Base-by-base conservation (phyloP, 768 basidiomycete species). In the Clathrus columnatus region DNA sequence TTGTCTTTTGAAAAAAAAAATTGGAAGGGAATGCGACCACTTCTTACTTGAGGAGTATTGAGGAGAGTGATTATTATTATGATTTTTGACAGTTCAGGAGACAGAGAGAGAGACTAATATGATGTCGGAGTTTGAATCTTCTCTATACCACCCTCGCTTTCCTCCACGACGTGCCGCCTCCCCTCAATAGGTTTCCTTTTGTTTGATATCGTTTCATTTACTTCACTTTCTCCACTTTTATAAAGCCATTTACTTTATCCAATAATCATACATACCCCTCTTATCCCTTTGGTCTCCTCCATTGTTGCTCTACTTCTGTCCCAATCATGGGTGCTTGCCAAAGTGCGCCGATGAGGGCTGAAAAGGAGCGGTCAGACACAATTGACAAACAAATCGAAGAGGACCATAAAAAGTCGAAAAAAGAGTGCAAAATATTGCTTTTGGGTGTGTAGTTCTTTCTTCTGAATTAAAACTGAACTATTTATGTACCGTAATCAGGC, bases 391-490 rank as follows among this genome's bases (percentile, higher is more conserved):
- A 82, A 69, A 80, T 93, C 51, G 90, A 93, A 65, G 91, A 93
- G 70, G 93, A 94, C 67, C 78, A 77, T 16, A 83, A 80, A 67
- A 83, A 78, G 68, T 86, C 85, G 60, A 84, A 85, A 67, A 82
- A 84, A 63, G 92, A 94, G 67, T 93, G 90, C 74, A 94, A 94
- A 78, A 93, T 96, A 61, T 70, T 96, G 20, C 72, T 96, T 14
- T 75, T 96, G n/a, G 93, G 91, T 89, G 59, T 50, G 88, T 76
- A 2, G 7, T 47, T 14, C 51, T 54, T 17, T 16, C 27, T 16
- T 56, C 3, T 53, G 50, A 23, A 46, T 48, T n/a, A n/a, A 52
- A 4, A 58, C 32, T 14, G 57, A 17, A 23, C n/a, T 47, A 2
- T 27, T 59, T 17, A 32, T 43, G 32, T 20, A n/a, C 32, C 26